Base-by-base conservation (phyloP, 176 grass and related monocot species). In the Hyparrhenia diplandra region DNA sequence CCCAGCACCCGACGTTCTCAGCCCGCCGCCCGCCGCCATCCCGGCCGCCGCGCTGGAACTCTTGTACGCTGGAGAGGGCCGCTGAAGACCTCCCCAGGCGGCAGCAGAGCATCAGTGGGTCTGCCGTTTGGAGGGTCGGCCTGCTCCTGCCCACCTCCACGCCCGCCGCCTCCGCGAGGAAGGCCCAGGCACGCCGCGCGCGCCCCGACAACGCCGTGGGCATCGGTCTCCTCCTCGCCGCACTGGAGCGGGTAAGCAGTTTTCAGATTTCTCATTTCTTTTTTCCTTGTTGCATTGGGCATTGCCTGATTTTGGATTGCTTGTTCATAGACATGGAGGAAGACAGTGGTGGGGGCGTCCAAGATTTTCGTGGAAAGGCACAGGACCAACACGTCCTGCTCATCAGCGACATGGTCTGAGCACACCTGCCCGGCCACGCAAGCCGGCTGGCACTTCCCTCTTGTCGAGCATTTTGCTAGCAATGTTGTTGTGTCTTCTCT, bases 351-450 rank as follows among this genome's bases (percentile, higher is more conserved):
- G 9, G 90, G 92, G 17, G 92, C 95, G 81, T 98, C 95, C 6
- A 94, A 91, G 92, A 87, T 98, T 88, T 94, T 98, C 71, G 83
- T 95, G 28, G 92, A 95, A 74, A 91, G 84, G 88, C 92, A 95
- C 82, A 74, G 88, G 58, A 90, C 61, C 0, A 84, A 88, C 92
- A 93, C 88, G 86, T 95, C 17, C 81, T 88, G 51, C 92, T 98
- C 52, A 92, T 94, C 78, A 93, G 92, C 78, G 95, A 98, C 77
- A 89, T 87, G 85, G 95, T 94, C 52, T 98, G 32, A 34, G n/a
- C n/a, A n/a, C n/a, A n/a, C n/a, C n/a, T n/a, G 8, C 24, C 13
- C 21, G 4, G 9, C 14, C 42, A 74, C 36, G 42, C 41, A 4
- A 47, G 52, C 52, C 21, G 52, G 21, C 52, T 1, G 21, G 8